Conservation (phyloP, 2,329 filamentous ascomycete genomes). For the Alternaria atra region DNA sequence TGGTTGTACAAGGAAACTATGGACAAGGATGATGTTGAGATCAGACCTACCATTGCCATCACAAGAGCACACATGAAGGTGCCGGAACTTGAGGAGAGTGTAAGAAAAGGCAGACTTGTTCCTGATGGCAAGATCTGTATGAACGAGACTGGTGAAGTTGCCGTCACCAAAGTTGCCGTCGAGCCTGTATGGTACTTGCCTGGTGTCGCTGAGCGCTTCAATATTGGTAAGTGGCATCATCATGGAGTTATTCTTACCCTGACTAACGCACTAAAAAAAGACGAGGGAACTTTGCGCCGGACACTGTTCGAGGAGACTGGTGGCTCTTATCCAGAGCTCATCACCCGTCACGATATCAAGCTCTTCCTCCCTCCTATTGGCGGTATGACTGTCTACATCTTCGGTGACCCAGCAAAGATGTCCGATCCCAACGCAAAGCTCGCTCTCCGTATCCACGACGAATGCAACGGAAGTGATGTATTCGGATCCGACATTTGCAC, state of each 20-base stretch:
- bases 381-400: conserved; percentile 94
- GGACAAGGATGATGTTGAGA: conserved; percentile 80
- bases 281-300: conserved; percentile 85
- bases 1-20: conserved; percentile 85
- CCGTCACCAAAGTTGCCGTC: conserved; percentile 95
- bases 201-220: conserved; percentile 85
- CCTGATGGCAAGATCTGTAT: conserved; percentile 90
- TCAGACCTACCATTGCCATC: conserved; percentile 88
- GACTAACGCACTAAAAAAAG: conserved; percentile 52
- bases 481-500: conserved; percentile 99
- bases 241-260: background rate
- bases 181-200: conserved; percentile 77
- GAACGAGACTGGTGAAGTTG: conserved; percentile 84
- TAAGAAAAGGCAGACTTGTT: conserved; percentile 76
- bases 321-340: conserved; percentile 94
- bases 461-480: conserved; percentile 96
- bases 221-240: conserved; percentile 69
- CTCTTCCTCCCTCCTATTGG: conserved; percentile 95
- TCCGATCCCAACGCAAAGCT: conserved; percentile 82
- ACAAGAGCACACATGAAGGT: conserved; percentile 95
- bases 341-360: conserved; percentile 94
- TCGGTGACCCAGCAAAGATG: conserved; percentile 94
- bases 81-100: conserved; percentile 91
- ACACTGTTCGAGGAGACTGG: conserved; percentile 95
- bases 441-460: conserved; percentile 84